phyloP scores from a whole-genome alignment of 352 stramenopile species.

The Pythium angustatum region DNA sequence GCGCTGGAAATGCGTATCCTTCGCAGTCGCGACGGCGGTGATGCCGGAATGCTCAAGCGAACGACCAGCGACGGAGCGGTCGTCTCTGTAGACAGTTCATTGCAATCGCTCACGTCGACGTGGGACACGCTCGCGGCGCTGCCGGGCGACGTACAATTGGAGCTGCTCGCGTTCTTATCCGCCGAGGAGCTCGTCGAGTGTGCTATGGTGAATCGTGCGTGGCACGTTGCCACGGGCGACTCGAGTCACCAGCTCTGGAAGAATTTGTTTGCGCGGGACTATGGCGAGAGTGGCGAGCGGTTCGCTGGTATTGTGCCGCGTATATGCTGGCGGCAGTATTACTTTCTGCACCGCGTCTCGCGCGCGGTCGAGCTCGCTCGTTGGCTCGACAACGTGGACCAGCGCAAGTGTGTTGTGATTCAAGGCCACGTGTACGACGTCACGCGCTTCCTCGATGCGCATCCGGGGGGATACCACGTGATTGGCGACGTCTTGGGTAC shows the following conservation, averaged over 20 bases:
- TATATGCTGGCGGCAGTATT: conserved; percentile 66
- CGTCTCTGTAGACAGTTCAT: no score
- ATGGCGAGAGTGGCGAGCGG: conserved; percentile 45
- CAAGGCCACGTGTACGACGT: conserved; percentile 68
- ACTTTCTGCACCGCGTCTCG: conserved; percentile 69
- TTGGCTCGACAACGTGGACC: conserved; percentile 39
- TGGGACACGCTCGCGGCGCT: conserved; percentile 29
- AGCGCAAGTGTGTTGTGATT: conserved; percentile 64
- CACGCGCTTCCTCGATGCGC: conserved; percentile 61
- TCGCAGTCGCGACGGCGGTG: conserved; percentile 18
- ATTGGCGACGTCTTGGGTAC: conserved; percentile 72
- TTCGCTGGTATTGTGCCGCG: conserved; percentile 55
- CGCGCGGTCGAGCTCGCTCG: conserved; percentile 63
- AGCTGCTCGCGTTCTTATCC: conserved; percentile 56
- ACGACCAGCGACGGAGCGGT: background rate
- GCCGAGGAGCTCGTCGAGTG: conserved; percentile 48
- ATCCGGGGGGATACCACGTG: conserved; percentile 69
- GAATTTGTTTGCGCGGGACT: conserved; percentile 55
- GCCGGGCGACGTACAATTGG: conserved; percentile 45
- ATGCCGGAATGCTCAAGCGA: background rate
- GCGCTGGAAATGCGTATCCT: conserved; percentile 28
- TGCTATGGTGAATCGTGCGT: conserved; percentile 45
- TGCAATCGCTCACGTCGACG: no score
- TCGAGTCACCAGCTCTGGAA: conserved; percentile 47
- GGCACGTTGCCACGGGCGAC: conserved; percentile 38